phyloP scores from a whole-genome alignment of 768 basidiomycete species.

The Russula earlei region DNA sequence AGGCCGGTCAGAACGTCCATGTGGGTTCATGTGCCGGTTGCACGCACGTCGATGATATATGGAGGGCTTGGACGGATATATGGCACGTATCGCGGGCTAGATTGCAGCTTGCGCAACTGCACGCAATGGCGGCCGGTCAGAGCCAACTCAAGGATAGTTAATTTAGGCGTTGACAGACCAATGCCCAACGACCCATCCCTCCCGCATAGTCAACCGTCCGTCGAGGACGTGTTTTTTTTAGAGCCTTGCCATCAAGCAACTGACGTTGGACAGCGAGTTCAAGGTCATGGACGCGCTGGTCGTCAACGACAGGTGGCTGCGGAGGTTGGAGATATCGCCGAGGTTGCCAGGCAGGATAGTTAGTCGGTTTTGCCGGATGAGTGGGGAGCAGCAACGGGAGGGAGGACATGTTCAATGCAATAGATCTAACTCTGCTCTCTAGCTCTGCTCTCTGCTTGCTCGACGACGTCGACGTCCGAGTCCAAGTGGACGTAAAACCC shows the following conservation, averaged over 20 bases:
- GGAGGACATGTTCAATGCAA: background rate
- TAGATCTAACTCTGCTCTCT: background rate
- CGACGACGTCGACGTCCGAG: background rate
- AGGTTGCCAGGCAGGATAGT: constrained; percentile 68
- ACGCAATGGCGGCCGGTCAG: background rate
- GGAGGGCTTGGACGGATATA: constrained; percentile 78
- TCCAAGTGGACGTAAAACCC: background rate
- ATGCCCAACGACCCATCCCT: constrained; percentile 72
- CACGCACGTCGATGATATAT: constrained; percentile 78
- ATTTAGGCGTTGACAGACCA: constrained; percentile 37
- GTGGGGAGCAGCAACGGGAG: constrained; percentile 52
- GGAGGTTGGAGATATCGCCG: constrained; percentile 52
- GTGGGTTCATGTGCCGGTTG: constrained; percentile 12
- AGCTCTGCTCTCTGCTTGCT: background rate
- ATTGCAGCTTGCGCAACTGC: constrained; percentile 69
- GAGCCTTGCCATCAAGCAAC: constrained; percentile 66
- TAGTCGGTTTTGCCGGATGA: constrained; percentile 28
- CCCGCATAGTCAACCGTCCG: constrained; percentile 95
- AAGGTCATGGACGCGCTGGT: constrained; percentile 63
- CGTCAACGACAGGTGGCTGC: constrained; percentile 79
- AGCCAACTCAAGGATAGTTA: background rate
- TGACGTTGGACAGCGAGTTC: constrained; percentile 69
- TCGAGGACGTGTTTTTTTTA: constrained; percentile 87
- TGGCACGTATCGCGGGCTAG: constrained; percentile 67
- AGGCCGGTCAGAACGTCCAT: constrained; percentile 11